Percentiles rank a stretch among this genome's conserved stretches.
Evolutionary conservation across 371 early-diverging fungal species (phyloP).

Genomic region (Chytridium lagenaria): DNA sequence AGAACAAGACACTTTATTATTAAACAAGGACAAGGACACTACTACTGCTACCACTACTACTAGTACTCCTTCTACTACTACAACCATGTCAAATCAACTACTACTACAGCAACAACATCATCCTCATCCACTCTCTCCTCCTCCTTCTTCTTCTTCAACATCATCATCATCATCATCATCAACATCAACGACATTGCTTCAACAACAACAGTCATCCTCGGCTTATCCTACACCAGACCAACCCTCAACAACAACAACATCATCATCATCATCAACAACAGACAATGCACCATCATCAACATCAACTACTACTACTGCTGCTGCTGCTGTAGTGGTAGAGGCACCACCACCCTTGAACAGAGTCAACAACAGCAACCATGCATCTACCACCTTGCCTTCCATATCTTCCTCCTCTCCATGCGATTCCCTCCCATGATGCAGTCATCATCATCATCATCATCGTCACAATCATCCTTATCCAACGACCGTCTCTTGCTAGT

Average conservation of each 20-base stretch:
- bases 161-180: background rate
- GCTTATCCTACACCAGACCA: conserved; percentile 4
- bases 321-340: no score
- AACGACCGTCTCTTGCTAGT: background rate
- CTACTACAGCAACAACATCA: no score
- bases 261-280: background rate
- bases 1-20: no score
- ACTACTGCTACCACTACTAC: no score
- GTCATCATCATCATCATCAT: no score
- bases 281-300: no score
- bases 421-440: no score
- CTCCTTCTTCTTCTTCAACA: background rate
- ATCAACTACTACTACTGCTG: no score
- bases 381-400: conserved; percentile 7
- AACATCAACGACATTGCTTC: background rate
- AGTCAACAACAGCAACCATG: background rate
- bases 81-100: no score
- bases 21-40: no score
- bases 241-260: background rate
- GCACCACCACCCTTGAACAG: background rate
- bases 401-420: conserved; percentile 1
- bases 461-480: no score
- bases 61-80: no score
- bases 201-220: background rate
- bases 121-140: background rate